Evolutionary conservation across 768 basidiomycete genomes (phyloP).

Genomic region (Termitomyces titanicus): DNA sequence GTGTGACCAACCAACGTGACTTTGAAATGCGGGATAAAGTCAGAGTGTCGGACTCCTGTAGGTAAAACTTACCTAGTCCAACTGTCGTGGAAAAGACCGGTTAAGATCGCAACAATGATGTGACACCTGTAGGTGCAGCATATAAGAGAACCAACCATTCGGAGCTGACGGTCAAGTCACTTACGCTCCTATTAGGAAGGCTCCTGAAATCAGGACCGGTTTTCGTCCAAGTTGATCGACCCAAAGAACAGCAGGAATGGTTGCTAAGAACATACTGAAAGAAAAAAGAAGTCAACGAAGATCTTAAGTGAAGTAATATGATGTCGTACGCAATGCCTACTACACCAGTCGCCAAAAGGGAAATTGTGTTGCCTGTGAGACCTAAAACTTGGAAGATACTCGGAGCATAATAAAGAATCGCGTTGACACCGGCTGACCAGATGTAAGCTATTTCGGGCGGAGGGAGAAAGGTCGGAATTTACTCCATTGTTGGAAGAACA

Average conservation of each 20-base stretch:
- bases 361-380: slow-evolving; percentile 56
- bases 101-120: slow-evolving; percentile 64
- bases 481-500: slow-evolving; percentile 87
- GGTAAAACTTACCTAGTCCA: slow-evolving; percentile 42
- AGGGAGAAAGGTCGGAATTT: slow-evolving; percentile 7
- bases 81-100: slow-evolving; percentile 51
- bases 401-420: slow-evolving; percentile 75
- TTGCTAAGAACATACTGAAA: slow-evolving; percentile 73
- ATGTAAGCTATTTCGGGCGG: neutral
- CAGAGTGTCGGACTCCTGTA: neutral
- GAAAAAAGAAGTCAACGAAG: neutral
- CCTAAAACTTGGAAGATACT: slow-evolving; percentile 62
- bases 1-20: slow-evolving; percentile 23
- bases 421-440: slow-evolving; percentile 55
- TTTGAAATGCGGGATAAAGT: slow-evolving; percentile 16
- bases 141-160: neutral
- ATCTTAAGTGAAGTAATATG: neutral
- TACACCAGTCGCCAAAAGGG: slow-evolving; percentile 56
- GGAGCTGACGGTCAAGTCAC: slow-evolving; percentile 16
- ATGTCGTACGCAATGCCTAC: slow-evolving; percentile 69
- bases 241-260: slow-evolving; percentile 80
- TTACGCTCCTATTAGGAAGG: slow-evolving; percentile 66
- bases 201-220: slow-evolving; percentile 70
- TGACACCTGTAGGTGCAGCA: slow-evolving; percentile 45
- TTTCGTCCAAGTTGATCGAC: slow-evolving; percentile 74